Evolutionary conservation across 495 filamentous ascomycete species (phyloP).

Genomic region (Alectoria sarmentosa): DNA sequence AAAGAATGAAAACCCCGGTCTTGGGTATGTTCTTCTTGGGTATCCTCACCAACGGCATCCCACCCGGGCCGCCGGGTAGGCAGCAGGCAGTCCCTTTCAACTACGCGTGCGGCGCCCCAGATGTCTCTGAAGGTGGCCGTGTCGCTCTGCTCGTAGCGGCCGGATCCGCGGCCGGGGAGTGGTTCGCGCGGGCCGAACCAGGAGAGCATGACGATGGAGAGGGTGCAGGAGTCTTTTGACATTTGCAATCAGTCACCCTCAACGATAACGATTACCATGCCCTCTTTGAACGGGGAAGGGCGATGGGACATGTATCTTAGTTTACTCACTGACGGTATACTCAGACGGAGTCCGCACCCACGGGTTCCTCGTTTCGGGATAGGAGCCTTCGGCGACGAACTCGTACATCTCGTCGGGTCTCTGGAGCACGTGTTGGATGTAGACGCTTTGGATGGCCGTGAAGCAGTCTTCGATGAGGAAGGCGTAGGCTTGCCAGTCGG

Average conservation of each 20-base stretch:
- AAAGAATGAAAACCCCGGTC: too few relatives aligned
- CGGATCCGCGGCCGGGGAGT: not conserved
- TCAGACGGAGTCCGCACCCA: not conserved
- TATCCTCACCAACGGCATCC: constrained; percentile 5
- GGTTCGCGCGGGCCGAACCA: not conserved
- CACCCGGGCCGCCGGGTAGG: not conserved
- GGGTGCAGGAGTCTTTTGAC: constrained; percentile 6
- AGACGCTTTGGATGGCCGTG: constrained; percentile 11
- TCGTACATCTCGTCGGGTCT: not conserved
- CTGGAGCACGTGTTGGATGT: constrained; percentile 1
- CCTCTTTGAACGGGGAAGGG: too few relatives aligned
- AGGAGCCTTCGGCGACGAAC: not conserved
- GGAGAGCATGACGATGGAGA: constrained; percentile 4
- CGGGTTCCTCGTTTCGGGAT: not conserved
- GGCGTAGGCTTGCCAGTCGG: not conserved
- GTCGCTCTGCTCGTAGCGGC: not conserved
- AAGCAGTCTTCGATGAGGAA: constrained; percentile 18
- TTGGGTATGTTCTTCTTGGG: too few relatives aligned
- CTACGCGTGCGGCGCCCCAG: not conserved
- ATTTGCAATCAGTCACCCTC: too few relatives aligned
- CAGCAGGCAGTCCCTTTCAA: constrained; percentile 4
- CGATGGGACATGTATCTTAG: too few relatives aligned
- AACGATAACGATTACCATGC: too few relatives aligned
- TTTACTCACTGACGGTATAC: constrained; percentile 12
- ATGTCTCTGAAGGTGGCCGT: constrained; percentile 6